These are phyloP conservation scores for Solanum rostratum DNA, from an alignment of 257 asterid species.

Conservation along the genomic window DNA sequence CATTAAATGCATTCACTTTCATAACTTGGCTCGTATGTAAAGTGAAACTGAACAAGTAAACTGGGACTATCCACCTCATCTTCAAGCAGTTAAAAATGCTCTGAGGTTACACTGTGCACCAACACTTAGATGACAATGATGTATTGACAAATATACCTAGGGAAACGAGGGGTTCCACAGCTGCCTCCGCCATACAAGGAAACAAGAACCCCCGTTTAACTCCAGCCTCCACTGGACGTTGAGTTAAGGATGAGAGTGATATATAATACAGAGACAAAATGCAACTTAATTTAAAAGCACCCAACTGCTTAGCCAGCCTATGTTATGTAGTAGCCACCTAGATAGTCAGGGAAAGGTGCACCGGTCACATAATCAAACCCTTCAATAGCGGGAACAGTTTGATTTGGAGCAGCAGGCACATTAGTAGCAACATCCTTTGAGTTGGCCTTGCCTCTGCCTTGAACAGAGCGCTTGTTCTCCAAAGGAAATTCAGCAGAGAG, in stretches of 20 bases:
- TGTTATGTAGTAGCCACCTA: constrained; percentile 38
- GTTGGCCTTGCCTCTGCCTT: constrained; percentile 16
- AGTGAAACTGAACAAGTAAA: neutral
- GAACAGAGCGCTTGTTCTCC: constrained; percentile 23
- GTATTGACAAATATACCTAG: constrained; percentile 30
- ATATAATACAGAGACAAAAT: constrained; percentile 14
- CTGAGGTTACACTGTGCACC: constrained; percentile 20
- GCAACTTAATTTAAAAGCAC: constrained; percentile 20
- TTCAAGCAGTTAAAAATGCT: constrained; percentile 21
- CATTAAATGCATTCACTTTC: neutral
- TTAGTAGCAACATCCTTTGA: constrained; percentile 8
- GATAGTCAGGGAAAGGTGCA: constrained; percentile 33
- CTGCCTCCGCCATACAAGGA: neutral
- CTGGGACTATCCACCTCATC: constrained; percentile 1
- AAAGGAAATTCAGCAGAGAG: constrained; percentile 68
- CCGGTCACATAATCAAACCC: constrained; percentile 31
- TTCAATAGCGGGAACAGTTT: constrained; percentile 13
- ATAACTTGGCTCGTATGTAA: neutral
- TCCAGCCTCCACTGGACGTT: neutral
- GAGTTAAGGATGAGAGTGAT: neutral
- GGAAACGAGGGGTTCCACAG: neutral
- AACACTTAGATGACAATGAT: constrained; percentile 22
- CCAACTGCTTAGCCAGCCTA: neutral
- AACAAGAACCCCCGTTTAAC: neutral
- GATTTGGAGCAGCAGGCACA: constrained; percentile 1